Evolutionary conservation across 2,329 filamentous ascomycete genomes (phyloP).

Genomic region (Aspergillus cejpii): DNA sequence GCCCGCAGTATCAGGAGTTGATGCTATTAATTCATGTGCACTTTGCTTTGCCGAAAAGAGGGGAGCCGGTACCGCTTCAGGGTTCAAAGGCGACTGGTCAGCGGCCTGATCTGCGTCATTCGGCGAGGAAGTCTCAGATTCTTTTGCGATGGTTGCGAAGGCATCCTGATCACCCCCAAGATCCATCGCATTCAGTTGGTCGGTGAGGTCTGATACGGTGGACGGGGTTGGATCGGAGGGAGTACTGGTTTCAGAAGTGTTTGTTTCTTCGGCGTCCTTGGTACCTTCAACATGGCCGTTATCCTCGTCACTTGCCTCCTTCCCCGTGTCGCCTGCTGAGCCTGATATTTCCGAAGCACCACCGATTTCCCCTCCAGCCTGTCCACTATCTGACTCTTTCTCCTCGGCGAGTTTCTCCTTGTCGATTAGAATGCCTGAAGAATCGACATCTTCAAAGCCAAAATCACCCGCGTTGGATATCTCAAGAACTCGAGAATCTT

Average conservation of each 20-base stretch:
- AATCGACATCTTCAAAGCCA: slow-evolving; percentile 81
- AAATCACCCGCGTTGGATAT: slow-evolving; percentile 80
- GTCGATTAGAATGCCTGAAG: slow-evolving; percentile 63
- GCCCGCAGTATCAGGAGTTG: slow-evolving; percentile 15
- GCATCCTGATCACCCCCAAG: slow-evolving; percentile 53
- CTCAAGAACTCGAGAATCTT: slow-evolving; percentile 64
- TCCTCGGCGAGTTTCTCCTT: slow-evolving; percentile 64
- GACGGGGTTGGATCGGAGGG: slow-evolving; percentile 41
- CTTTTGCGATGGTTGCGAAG: slow-evolving; percentile 26
- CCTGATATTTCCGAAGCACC: slow-evolving; percentile 14
- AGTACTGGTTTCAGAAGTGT: slow-evolving; percentile 21
- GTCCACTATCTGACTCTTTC: slow-evolving; percentile 33
- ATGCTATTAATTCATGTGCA: slow-evolving; percentile 19
- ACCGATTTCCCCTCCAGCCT: slow-evolving; percentile 18
- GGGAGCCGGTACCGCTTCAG: slow-evolving; percentile 63
- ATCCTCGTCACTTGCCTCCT: slow-evolving; percentile 59
- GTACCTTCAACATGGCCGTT: slow-evolving; percentile 55
- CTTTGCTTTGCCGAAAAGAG: slow-evolving; percentile 50
- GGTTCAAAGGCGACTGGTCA: slow-evolving; percentile 45
- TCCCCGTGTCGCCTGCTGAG: slow-evolving; percentile 34
- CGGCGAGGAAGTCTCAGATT: slow-evolving; percentile 6
- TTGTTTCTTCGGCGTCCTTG: slow-evolving; percentile 7
- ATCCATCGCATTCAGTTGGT: slow-evolving; percentile 52
- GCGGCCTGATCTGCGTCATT: slow-evolving; percentile 10
- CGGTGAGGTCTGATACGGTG: slow-evolving; percentile 49